Evolutionary conservation across 2,329 filamentous ascomycete genomes (phyloP).

Genomic region (Stemphylium lycopersici): DNA sequence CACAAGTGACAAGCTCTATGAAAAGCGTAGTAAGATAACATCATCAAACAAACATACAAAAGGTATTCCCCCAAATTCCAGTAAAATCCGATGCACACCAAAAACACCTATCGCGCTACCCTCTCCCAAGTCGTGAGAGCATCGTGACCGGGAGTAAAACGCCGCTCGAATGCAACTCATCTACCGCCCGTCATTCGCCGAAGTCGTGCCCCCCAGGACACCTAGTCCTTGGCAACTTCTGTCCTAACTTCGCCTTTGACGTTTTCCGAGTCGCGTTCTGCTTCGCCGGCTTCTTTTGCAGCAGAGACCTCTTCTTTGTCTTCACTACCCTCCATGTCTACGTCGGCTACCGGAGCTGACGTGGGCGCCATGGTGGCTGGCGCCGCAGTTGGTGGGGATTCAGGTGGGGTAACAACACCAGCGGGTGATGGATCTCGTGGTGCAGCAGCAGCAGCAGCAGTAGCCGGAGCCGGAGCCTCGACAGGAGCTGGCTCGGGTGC

Average conservation of each 20-base stretch:
- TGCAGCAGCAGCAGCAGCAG: slow-evolving; percentile 8
- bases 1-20: neutral
- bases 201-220: neutral
- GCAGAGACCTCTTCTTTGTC: slow-evolving; percentile 25
- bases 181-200: neutral
- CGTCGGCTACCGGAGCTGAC: slow-evolving; percentile 32
- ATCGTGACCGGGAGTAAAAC: slow-evolving; percentile 15
- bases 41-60: slow-evolving; percentile 11
- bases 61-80: slow-evolving; percentile 23
- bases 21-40: neutral
- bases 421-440: slow-evolving; percentile 39
- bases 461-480: slow-evolving; percentile 18
- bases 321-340: slow-evolving; percentile 39
- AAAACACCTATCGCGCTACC: slow-evolving; percentile 22
- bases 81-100: slow-evolving; percentile 14
- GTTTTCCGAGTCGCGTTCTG: slow-evolving; percentile 38
- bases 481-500: slow-evolving; percentile 9
- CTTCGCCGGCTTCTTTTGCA: slow-evolving; percentile 35
- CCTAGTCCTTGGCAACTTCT: slow-evolving; percentile 35
- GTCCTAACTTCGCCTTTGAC: slow-evolving; percentile 40
- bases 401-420: slow-evolving; percentile 45
- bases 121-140: slow-evolving; percentile 2
- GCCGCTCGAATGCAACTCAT: slow-evolving; percentile 16
- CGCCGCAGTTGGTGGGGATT: slow-evolving; percentile 36
- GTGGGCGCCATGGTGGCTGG: slow-evolving; percentile 23